These are phyloP conservation scores for Ganoderma multipileum DNA, from an alignment of 1,284 basidiomycete genomes.

Conservation along the genomic window DNA sequence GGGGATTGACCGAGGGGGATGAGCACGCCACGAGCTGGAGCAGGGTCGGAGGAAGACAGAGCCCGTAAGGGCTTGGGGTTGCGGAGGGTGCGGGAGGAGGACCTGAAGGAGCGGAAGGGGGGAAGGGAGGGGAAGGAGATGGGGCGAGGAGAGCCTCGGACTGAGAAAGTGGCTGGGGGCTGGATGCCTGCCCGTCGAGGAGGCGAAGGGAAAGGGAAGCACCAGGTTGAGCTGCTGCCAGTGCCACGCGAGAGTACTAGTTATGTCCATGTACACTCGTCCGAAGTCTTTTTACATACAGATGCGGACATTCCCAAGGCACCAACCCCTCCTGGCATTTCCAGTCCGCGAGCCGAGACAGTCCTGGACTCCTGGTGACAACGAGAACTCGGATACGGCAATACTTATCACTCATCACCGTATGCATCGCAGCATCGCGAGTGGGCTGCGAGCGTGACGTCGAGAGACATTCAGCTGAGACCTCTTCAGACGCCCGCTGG, in stretches of 20 bases:
- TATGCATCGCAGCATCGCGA: background rate
- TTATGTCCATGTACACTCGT: background rate
- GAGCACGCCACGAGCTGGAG: conserved; percentile 29
- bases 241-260: background rate
- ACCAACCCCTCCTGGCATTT: background rate
- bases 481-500: background rate
- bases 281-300: background rate
- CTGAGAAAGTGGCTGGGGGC: background rate
- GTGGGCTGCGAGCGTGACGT: background rate
- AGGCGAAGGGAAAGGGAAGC: background rate
- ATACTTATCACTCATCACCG: background rate
- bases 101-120: background rate
- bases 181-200: background rate
- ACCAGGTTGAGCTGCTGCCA: background rate
- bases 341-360: background rate
- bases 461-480: background rate
- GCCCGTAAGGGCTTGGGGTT: background rate
- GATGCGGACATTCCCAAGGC: background rate
- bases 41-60: background rate
- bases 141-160: background rate
- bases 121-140: background rate
- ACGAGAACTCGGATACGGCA: background rate
- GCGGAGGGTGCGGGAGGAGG: background rate
- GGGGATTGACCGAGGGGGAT: conserved; percentile 26
- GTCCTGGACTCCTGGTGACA: background rate